Conservation (phyloP, 2,329 filamentous ascomycete species). For the Xylaria polymorpha region DNA sequence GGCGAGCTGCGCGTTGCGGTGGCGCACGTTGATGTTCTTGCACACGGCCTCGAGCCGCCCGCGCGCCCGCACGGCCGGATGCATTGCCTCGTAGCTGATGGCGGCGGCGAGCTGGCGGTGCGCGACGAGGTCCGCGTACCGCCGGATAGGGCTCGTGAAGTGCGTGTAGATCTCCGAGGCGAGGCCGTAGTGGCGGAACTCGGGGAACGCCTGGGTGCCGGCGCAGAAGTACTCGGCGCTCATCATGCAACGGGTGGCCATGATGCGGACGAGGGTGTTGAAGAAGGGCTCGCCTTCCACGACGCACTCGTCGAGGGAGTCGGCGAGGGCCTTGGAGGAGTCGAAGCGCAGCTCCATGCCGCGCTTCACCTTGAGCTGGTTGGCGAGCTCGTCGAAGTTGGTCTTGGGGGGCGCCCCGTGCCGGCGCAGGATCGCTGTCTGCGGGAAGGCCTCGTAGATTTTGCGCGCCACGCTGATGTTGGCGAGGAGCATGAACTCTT, state of each 20-base stretch:
- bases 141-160: conserved; percentile 96
- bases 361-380: conserved; percentile 90
- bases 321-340: conserved; percentile 91
- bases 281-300: conserved; percentile 90
- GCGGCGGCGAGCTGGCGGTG: conserved; percentile 95
- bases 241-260: conserved; percentile 99
- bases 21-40: conserved; percentile 97
- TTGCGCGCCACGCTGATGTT: conserved; percentile 93
- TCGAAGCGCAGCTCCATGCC: conserved; percentile 83
- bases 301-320: conserved; percentile 86
- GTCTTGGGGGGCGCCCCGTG: conserved; percentile 93
- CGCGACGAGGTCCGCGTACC: conserved; percentile 95
- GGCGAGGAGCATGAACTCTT: conserved; percentile 99
- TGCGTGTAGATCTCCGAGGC: conserved; percentile 98
- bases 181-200: conserved; percentile 97
- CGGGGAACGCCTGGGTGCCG: conserved; percentile 89
- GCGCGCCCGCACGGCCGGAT: conserved; percentile 82
- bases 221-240: conserved; percentile 98
- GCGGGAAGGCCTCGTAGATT: conserved; percentile 91
- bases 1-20: conserved; percentile 96
- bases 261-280: conserved; percentile 96
- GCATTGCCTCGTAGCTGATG: conserved; percentile 90
- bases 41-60: conserved; percentile 91
- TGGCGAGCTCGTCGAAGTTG: conserved; percentile 93
- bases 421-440: conserved; percentile 92